Evolutionary conservation across 257 asterid genomes (phyloP).

Genomic region (Ocimum tenuiflorum): DNA sequence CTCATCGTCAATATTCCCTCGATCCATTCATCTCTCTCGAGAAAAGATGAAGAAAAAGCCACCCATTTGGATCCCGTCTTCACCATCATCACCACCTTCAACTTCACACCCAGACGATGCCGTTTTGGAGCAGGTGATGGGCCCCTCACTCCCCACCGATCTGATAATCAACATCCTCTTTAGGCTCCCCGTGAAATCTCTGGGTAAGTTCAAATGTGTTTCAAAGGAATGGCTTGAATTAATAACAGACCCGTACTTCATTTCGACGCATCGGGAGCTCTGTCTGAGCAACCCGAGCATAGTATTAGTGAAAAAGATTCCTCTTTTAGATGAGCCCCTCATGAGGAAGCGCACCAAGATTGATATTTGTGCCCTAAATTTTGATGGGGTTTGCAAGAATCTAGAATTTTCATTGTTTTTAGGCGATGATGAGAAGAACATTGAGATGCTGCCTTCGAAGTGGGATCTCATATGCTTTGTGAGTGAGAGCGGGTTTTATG

Average conservation of each 20-base stretch:
- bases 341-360: constrained; percentile 28
- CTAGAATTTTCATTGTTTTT: constrained; percentile 31
- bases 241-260: constrained; percentile 35
- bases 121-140: constrained; percentile 20
- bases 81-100: constrained; percentile 4
- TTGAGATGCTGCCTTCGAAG: constrained; percentile 44
- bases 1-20: background rate
- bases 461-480: constrained; percentile 50
- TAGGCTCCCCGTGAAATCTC: constrained; percentile 36
- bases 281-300: constrained; percentile 29
- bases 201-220: constrained; percentile 50
- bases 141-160: constrained; percentile 34
- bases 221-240: constrained; percentile 45
- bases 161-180: constrained; percentile 37
- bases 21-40: background rate
- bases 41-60: constrained; percentile 29
- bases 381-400: constrained; percentile 37
- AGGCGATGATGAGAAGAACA: constrained; percentile 32
- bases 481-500: constrained; percentile 43
- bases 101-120: constrained; percentile 14
- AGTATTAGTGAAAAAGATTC: constrained; percentile 29
- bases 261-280: constrained; percentile 24
- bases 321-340: constrained; percentile 25
- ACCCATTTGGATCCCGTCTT: constrained; percentile 17
- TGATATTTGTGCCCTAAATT: constrained; percentile 35